Base-by-base conservation (phyloP, 192 early-diverging fungal genomes). In the Jimgerdemannia flammicorona region DNA sequence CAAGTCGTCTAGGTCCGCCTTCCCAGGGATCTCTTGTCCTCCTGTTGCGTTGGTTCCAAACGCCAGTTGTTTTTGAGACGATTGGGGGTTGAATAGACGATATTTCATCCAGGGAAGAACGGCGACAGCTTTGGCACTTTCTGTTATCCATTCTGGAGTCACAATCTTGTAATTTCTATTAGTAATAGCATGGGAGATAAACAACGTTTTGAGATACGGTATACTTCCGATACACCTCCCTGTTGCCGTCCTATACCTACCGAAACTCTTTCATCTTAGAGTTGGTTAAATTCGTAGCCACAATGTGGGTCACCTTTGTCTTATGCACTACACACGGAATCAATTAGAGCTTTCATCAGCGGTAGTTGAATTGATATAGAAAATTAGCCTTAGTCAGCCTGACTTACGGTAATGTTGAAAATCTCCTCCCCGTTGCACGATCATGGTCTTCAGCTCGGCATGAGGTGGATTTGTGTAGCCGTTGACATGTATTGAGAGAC, bases 121-220 rank as follows among this genome's bases (percentile, higher is more conserved):
- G 64, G 80, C 83, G 11, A 80, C 77, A 2, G 85, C 84, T 44
- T 84, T 80, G 44, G 94, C 81, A 39, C 87, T 90, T 40, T 98
- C 93, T 1, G 84, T 79, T 4, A 98, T 80, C 96, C 96, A 98
- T 39, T 86, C 86, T 29, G 92, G 91, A 19, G 76, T 87, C 8
- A 90, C 92, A 0, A 93, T 87, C 43, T 87, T 87, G 80, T 92
- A 93, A 43, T 82, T 80, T 39, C 88, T 88, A 74, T 11, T 59
- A 59, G 8, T 59, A 59, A 59, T 59, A 10, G 49, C 14, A 59
- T 59, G 8, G 14, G 49, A 10, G 49, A 59, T 14, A 59, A 59
- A 10, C 8, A 59, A 6, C 6, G 6, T 59, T 59, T 59, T 59
- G 64, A 71, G 70, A 64, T 44, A 44, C 40, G 20, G 39, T 20